Percentiles rank a stretch among this genome's conserved stretches.
Evolutionary conservation across 2,329 filamentous ascomycete species (phyloP).

Genomic region (Fusarium camptoceras): DNA sequence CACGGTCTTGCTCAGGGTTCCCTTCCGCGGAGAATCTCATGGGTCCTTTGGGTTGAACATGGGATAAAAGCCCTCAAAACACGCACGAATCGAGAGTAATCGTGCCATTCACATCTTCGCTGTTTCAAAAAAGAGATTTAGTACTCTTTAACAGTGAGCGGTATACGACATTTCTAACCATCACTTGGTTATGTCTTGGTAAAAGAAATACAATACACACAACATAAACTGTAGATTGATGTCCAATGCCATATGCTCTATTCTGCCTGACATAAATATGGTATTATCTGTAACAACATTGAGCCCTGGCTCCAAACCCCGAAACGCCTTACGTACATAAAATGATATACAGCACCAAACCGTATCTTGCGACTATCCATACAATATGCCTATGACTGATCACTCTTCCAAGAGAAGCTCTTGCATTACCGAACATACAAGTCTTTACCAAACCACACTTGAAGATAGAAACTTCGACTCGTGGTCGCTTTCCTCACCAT

Average conservation of each 20-base stretch:
- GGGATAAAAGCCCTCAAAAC: slow-evolving; percentile 15
- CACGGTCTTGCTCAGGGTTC: slow-evolving; percentile 16
- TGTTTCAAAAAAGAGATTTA: not conserved
- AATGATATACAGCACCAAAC: slow-evolving; percentile 33
- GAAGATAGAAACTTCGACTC: not conserved
- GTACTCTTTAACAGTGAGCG: not conserved
- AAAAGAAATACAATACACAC: not conserved
- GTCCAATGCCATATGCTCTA: slow-evolving; percentile 26
- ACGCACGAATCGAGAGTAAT: slow-evolving; percentile 22
- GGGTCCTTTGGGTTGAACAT: slow-evolving; percentile 12
- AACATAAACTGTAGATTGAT: not conserved
- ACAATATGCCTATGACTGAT: slow-evolving; percentile 24
- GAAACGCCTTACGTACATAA: slow-evolving; percentile 46
- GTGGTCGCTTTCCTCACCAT: slow-evolving; percentile 54
- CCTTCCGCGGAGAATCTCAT: slow-evolving; percentile 16
- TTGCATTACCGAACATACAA: not conserved
- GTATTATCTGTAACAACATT: slow-evolving; percentile 38
- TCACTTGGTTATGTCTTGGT: not conserved
- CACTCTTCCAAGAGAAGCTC: slow-evolving; percentile 11
- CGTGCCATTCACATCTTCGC: slow-evolving; percentile 30
- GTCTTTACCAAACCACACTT: not conserved
- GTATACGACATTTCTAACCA: not conserved
- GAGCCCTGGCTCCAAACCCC: slow-evolving; percentile 26
- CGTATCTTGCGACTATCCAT: slow-evolving; percentile 29
- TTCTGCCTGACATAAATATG: slow-evolving; percentile 28